phyloP scores from a whole-genome alignment of 2,329 filamentous ascomycete species.

The Pleurostoma richardsiae region DNA sequence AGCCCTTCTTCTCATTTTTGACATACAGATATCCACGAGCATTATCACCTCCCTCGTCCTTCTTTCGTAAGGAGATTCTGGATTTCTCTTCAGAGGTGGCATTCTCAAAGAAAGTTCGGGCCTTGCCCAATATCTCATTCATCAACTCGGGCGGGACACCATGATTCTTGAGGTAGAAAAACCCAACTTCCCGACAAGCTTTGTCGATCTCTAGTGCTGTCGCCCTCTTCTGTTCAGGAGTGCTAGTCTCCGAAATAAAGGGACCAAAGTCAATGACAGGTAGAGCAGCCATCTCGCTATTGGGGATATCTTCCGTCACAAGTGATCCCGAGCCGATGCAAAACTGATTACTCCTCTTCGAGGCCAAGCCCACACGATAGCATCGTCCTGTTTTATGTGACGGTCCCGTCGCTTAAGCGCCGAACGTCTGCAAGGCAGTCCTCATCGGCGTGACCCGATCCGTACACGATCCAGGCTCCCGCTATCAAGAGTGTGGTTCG shows the following conservation, averaged over 20 bases:
- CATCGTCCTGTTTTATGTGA: too few species aligned
- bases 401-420: too few species aligned
- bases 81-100: not conserved
- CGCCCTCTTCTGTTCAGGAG: not conserved
- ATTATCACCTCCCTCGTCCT: not conserved
- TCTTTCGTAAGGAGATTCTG: not conserved
- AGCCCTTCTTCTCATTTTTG: not conserved
- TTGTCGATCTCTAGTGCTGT: not conserved
- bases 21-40: not conserved
- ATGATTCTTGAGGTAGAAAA: not conserved
- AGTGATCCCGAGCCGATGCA: too few species aligned
- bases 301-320: too few species aligned
- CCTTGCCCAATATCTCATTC: not conserved
- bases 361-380: too few species aligned
- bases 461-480: too few species aligned
- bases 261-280: not conserved
- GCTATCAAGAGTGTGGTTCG: too few species aligned
- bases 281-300: not conserved
- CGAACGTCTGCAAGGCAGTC: too few species aligned
- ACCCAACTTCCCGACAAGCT: not conserved
- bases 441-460: too few species aligned
- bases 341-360: too few species aligned
- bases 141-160: not conserved
- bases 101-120: not conserved
- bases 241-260: not conserved